These are phyloP conservation scores for Leucogyrophana mollusca DNA, from an alignment of 768 basidiomycete genomes.

Conservation along the genomic window DNA sequence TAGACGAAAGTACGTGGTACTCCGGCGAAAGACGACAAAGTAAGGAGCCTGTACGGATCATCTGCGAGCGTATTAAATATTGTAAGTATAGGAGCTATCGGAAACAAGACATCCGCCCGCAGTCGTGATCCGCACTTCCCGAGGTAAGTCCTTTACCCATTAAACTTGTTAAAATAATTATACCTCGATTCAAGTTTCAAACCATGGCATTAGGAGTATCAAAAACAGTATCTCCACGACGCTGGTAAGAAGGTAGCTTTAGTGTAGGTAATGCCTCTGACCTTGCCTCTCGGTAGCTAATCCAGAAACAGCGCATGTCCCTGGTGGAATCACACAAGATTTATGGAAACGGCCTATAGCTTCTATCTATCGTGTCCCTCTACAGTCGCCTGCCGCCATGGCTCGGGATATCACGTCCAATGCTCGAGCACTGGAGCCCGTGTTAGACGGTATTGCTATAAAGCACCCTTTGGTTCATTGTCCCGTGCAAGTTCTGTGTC, in stretches of 20 bases:
- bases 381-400: slow-evolving; percentile 64
- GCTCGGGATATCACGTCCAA: slow-evolving; percentile 57
- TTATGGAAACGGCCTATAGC: slow-evolving; percentile 62
- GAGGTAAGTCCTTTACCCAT: too few species aligned
- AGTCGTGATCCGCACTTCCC: too few species aligned
- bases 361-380: slow-evolving; percentile 72
- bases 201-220: too few species aligned
- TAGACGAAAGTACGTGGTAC: too few species aligned
- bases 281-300: slow-evolving; percentile 44
- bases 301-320: slow-evolving; percentile 69
- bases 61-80: too few species aligned
- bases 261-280: slow-evolving; percentile 12
- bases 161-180: too few species aligned
- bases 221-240: too few species aligned
- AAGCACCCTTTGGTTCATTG: slow-evolving; percentile 69
- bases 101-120: too few species aligned
- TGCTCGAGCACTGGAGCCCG: slow-evolving; percentile 51
- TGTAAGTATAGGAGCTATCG: too few species aligned
- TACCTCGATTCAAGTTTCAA: too few species aligned
- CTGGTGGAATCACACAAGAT: slow-evolving; percentile 74
- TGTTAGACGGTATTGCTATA: slow-evolving; percentile 53
- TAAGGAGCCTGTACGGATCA: too few species aligned
- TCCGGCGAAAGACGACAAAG: too few species aligned
- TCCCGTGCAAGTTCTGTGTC: slow-evolving; percentile 33
- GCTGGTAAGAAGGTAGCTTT: slow-evolving; percentile 60